Evolutionary conservation across 179 eudicot species (phyloP).

Genomic region (Gypsophila paniculata): DNA sequence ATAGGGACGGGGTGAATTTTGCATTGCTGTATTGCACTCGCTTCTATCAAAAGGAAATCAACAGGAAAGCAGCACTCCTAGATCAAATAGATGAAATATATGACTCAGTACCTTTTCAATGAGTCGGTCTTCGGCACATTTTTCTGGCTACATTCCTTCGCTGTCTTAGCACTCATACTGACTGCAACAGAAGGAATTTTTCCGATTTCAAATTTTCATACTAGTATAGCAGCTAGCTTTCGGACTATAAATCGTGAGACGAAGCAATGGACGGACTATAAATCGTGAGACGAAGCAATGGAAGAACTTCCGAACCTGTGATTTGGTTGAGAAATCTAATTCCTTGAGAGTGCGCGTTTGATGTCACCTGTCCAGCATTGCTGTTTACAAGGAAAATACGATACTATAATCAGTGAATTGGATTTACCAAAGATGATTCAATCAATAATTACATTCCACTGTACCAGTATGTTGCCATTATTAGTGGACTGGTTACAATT

Average conservation of each 20-base stretch:
- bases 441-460: not conserved
- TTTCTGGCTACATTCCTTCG: slow-evolving; percentile 29
- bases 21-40: not conserved
- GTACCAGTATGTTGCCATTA: not conserved
- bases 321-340: slow-evolving; percentile 75
- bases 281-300: slow-evolving; percentile 15
- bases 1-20: no score
- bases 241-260: slow-evolving; percentile 11
- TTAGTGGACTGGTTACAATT: not conserved
- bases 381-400: slow-evolving; percentile 31
- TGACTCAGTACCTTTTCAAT: slow-evolving; percentile 45
- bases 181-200: slow-evolving; percentile 32
- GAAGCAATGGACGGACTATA: slow-evolving; percentile 8
- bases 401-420: not conserved
- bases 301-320: slow-evolving; percentile 49
- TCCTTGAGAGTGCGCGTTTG: slow-evolving; percentile 76
- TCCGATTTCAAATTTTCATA: not conserved
- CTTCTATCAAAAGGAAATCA: not conserved
- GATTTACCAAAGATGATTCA: not conserved
- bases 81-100: not conserved
- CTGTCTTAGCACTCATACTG: slow-evolving; percentile 33
- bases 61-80: not conserved
- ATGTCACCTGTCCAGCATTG: slow-evolving; percentile 79
- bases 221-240: not conserved
- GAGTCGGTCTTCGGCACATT: slow-evolving; percentile 28